phyloP scores from a whole-genome alignment of 352 stramenopile species.

The Pythium vanterpoolii region DNA sequence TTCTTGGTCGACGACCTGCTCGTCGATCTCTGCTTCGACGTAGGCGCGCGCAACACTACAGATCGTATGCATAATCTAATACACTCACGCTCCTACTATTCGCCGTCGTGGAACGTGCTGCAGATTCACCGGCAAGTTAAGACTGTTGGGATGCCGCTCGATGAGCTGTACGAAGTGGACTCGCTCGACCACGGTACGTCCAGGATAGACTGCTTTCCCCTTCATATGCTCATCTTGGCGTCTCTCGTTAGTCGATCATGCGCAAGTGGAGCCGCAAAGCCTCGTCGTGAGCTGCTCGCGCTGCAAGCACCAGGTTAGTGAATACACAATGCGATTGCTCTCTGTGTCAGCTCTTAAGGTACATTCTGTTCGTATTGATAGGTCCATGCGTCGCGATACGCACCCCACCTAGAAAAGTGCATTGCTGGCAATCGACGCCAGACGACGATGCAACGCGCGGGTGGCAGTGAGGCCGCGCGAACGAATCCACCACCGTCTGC shows the following conservation, averaged over 20 bases:
- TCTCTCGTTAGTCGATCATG: constrained; percentile 35
- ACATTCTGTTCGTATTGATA: constrained; percentile 7
- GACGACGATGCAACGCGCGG: constrained; percentile 8
- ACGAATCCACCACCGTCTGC: not conserved
- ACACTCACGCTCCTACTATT: not conserved
- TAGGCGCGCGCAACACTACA: constrained; percentile 5
- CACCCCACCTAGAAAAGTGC: constrained; percentile 72
- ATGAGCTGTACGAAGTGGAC: constrained; percentile 70
- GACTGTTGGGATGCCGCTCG: constrained; percentile 54
- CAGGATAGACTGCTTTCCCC: not conserved
- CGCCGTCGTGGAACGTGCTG: not conserved
- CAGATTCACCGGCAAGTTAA: constrained; percentile 66
- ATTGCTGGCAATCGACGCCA: constrained; percentile 54
- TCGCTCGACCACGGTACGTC: constrained; percentile 42
- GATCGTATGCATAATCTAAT: not conserved
- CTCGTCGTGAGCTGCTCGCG: constrained; percentile 57
- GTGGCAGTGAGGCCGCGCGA: constrained; percentile 14
- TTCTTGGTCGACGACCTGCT: constrained; percentile 60
- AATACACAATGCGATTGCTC: not conserved
- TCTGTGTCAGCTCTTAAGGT: no score
- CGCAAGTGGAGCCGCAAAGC: constrained; percentile 31
- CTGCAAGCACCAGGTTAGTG: constrained; percentile 59
- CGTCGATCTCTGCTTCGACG: constrained; percentile 70
- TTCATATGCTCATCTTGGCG: not conserved
- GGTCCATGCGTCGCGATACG: constrained; percentile 69